Conservation (phyloP, 2,329 filamentous ascomycete genomes). For the Cyphellophora europaea region DNA sequence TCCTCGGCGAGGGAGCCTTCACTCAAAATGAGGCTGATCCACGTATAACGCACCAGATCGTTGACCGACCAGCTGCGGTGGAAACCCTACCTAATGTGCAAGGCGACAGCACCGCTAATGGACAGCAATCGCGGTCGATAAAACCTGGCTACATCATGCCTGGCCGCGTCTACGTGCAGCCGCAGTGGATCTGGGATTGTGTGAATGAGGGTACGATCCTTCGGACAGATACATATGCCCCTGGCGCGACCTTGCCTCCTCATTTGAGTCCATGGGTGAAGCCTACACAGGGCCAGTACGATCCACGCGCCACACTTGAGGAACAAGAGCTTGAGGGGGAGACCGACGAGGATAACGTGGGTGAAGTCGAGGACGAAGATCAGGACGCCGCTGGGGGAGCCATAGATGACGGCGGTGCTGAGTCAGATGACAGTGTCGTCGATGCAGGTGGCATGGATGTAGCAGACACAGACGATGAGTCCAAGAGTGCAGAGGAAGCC, state of each 20-base stretch:
- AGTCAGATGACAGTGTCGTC: slow-evolving; percentile 35
- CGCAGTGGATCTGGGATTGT: slow-evolving; percentile 98
- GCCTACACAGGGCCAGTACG: slow-evolving; percentile 76
- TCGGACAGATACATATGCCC: slow-evolving; percentile 76
- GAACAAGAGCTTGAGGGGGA: slow-evolving; percentile 85
- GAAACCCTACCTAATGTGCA: slow-evolving; percentile 34
- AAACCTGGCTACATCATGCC: slow-evolving; percentile 66
- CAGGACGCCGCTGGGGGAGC: slow-evolving; percentile 20
- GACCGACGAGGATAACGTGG: slow-evolving; percentile 51
- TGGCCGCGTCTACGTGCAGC: slow-evolving; percentile 88
- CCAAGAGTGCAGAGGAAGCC: slow-evolving; percentile 44
- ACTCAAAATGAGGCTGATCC: slow-evolving; percentile 82
- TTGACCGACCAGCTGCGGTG: slow-evolving; percentile 64
- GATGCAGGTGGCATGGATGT: slow-evolving; percentile 40
- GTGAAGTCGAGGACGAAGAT: slow-evolving; percentile 32
- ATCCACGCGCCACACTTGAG: slow-evolving; percentile 75
- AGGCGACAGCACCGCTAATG: slow-evolving; percentile 5
- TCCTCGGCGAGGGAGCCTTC: slow-evolving; percentile 84
- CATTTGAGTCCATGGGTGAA: slow-evolving; percentile 96
- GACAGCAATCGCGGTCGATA: slow-evolving; percentile 20
- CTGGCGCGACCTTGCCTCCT: slow-evolving; percentile 80
- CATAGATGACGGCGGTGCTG: slow-evolving; percentile 18
- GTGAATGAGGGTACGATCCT: slow-evolving; percentile 87
- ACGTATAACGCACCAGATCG: slow-evolving; percentile 89
- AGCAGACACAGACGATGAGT: slow-evolving; percentile 22